Conservation (phyloP, 768 basidiomycete species). For the Rossbeevera mucosa region DNA sequence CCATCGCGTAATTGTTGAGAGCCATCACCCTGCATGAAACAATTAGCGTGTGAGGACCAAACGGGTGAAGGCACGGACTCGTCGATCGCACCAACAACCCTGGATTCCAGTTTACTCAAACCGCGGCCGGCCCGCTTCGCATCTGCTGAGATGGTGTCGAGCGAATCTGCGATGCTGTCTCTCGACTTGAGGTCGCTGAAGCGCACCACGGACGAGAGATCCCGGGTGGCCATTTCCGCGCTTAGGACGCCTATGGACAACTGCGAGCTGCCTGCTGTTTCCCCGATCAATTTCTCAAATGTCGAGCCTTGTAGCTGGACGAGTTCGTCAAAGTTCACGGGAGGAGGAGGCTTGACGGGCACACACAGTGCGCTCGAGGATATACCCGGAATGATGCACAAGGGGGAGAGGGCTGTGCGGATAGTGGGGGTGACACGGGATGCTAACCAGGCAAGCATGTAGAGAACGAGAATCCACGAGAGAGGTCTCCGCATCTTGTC, state of each 20-base stretch:
- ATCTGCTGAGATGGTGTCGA: conserved; percentile 53
- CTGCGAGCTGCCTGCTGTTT: conserved; percentile 52
- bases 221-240: conserved; percentile 71
- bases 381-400: conserved; percentile 61
- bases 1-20: conserved; percentile 66
- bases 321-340: conserved; percentile 58
- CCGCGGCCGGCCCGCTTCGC: conserved; percentile 58
- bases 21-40: conserved; percentile 54
- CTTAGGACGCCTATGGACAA: conserved; percentile 68
- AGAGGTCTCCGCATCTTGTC: conserved; percentile 53
- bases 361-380: conserved; percentile 45
- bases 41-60: background rate
- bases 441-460: conserved; percentile 44
- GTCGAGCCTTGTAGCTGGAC: conserved; percentile 55
- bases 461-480: conserved; percentile 47
- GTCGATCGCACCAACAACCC: conserved; percentile 71
- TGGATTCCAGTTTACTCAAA: conserved; percentile 59
- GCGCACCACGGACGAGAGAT: conserved; percentile 59
- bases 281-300: conserved; percentile 60
- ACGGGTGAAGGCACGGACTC: conserved; percentile 40
- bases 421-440: conserved; percentile 40
- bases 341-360: conserved; percentile 20
- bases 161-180: conserved; percentile 49
- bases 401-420: conserved; percentile 46
- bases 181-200: conserved; percentile 58